Evolutionary conservation across 495 filamentous ascomycete genomes (phyloP).

Genomic region (Tuber aestivum): DNA sequence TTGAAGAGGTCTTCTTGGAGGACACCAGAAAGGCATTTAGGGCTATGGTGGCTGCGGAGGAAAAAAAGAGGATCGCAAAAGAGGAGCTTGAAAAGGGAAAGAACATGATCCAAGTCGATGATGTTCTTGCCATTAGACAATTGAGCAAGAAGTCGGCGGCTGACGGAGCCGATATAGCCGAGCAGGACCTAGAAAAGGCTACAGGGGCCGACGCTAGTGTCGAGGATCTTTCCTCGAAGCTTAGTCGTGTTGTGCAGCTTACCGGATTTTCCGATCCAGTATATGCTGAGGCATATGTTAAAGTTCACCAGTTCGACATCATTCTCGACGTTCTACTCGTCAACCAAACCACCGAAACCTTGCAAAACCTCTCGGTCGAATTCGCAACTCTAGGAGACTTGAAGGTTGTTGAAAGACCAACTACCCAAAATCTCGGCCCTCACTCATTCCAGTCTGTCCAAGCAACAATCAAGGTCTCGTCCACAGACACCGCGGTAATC

Average conservation of each 20-base stretch:
- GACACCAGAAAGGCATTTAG: slow-evolving; percentile 95
- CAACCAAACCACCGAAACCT: slow-evolving; percentile 93
- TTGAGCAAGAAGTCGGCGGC: slow-evolving; percentile 83
- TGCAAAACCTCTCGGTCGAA: slow-evolving; percentile 95
- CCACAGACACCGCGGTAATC: slow-evolving; percentile 97
- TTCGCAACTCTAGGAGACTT: slow-evolving; percentile 97
- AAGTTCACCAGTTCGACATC: slow-evolving; percentile 98
- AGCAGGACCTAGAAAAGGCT: slow-evolving; percentile 85
- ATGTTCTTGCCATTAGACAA: slow-evolving; percentile 86
- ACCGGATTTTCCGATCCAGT: slow-evolving; percentile 98
- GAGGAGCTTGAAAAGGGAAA: slow-evolving; percentile 88
- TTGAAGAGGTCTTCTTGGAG: slow-evolving; percentile 88
- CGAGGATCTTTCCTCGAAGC: slow-evolving; percentile 84
- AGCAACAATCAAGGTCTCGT: slow-evolving; percentile 98
- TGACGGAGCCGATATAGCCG: slow-evolving; percentile 78
- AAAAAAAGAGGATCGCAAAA: slow-evolving; percentile 91
- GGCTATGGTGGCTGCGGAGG: slow-evolving; percentile 96
- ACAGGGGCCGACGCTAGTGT: slow-evolving; percentile 75
- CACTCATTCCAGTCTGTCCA: slow-evolving; percentile 98
- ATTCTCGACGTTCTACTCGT: slow-evolving; percentile 94
- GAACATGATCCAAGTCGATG: slow-evolving; percentile 89
- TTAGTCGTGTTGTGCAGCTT: slow-evolving; percentile 92
- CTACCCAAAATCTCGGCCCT: slow-evolving; percentile 87
- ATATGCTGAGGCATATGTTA: slow-evolving; percentile 97
- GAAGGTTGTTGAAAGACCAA: slow-evolving; percentile 94